Evolutionary conservation across 2,329 filamentous ascomycete genomes (phyloP).

Genomic region (Neonectria punicea): DNA sequence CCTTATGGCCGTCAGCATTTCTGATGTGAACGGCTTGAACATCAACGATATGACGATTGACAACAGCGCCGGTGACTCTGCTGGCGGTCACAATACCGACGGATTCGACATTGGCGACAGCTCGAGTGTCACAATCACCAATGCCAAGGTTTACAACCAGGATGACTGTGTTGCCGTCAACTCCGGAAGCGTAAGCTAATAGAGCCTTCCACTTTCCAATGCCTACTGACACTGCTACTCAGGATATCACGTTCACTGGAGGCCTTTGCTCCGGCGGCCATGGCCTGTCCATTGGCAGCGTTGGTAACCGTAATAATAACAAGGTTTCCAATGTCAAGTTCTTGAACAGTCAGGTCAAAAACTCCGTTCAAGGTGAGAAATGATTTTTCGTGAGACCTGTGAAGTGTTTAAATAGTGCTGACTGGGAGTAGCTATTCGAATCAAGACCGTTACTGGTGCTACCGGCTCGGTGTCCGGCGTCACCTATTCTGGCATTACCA

Average conservation of each 20-base stretch:
- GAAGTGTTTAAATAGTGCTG: fast-evolving
- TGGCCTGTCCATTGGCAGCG: slow-evolving; percentile 55
- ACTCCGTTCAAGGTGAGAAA: slow-evolving; percentile 60
- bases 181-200: slow-evolving; percentile 51
- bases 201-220: fast-evolving
- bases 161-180: slow-evolving; percentile 70
- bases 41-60: slow-evolving; percentile 53
- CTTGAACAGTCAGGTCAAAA: slow-evolving; percentile 56
- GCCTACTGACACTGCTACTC: background rate
- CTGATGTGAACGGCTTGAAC: slow-evolving; percentile 46
- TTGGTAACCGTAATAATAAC: slow-evolving; percentile 61
- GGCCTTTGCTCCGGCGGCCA: slow-evolving; percentile 57
- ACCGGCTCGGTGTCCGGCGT: slow-evolving; percentile 56
- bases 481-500: slow-evolving; percentile 55
- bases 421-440: slow-evolving; percentile 44
- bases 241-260: slow-evolving; percentile 57
- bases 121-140: slow-evolving; percentile 60
- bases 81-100: slow-evolving; percentile 64
- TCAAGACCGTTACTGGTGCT: slow-evolving; percentile 60
- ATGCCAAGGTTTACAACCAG: slow-evolving; percentile 67
- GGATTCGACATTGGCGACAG: slow-evolving; percentile 67
- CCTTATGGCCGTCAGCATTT: slow-evolving; percentile 54
- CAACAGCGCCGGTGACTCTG: slow-evolving; percentile 49
- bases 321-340: slow-evolving; percentile 62
- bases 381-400: fast-evolving